phyloP scores from a whole-genome alignment of 1,284 basidiomycete genomes.

The Violaceomyces palustris region DNA sequence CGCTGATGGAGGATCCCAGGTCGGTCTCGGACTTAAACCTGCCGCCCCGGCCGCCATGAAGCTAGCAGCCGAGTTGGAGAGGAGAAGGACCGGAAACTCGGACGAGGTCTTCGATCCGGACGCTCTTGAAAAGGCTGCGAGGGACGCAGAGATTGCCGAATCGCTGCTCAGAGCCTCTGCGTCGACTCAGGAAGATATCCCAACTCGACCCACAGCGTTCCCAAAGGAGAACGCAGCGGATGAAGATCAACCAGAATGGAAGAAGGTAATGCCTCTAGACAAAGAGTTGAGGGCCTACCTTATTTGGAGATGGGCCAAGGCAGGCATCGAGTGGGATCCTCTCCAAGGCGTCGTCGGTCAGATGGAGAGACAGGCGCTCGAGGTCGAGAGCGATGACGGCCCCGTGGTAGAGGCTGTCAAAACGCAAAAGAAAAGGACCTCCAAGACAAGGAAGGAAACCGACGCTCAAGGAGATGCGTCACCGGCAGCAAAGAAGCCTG shows the following conservation, averaged over 20 bases:
- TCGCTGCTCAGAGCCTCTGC: too few relatives aligned
- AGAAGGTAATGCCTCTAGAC: slow-evolving; percentile 19
- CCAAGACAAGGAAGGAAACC: too few relatives aligned
- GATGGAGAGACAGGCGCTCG: too few relatives aligned
- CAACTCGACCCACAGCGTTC: background rate
- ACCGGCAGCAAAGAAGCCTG: too few relatives aligned
- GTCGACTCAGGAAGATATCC: background rate
- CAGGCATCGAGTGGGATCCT: slow-evolving; percentile 16
- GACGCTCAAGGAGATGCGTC: too few relatives aligned
- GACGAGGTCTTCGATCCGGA: too few relatives aligned
- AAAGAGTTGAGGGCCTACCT: slow-evolving; percentile 28
- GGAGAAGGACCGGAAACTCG: too few relatives aligned
- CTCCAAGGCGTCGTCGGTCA: slow-evolving; percentile 3
- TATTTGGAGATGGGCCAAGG: slow-evolving; percentile 21
- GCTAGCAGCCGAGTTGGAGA: slow-evolving; percentile 2
- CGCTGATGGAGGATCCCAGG: slow-evolving; percentile 8
- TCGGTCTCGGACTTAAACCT: slow-evolving; percentile 8
- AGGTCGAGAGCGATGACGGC: too few relatives aligned
- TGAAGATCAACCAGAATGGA: slow-evolving; percentile 9
- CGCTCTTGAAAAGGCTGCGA: background rate
- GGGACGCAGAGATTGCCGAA: background rate
- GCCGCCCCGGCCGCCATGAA: background rate
- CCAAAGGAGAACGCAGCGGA: too few relatives aligned
- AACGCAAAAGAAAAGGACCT: too few relatives aligned
- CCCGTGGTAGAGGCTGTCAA: too few relatives aligned